Conservation (phyloP, 2,329 filamentous ascomycete genomes). For the Tolypocladium inflatum region DNA sequence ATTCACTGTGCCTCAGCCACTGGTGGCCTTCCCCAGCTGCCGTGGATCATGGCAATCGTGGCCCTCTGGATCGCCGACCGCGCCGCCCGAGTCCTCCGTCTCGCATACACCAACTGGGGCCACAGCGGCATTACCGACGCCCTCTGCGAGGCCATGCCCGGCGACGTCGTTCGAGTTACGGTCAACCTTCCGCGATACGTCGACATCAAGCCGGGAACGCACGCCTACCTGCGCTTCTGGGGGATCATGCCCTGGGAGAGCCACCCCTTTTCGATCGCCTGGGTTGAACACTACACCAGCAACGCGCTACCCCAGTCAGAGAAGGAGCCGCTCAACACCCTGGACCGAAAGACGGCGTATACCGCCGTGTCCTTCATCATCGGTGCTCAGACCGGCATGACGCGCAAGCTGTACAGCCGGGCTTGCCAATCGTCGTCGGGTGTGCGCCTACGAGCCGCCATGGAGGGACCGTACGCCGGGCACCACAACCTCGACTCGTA, state of each 20-base stretch:
- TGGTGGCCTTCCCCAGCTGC: constrained; percentile 59
- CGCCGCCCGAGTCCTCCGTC: constrained; percentile 48
- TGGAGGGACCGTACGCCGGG: constrained; percentile 84
- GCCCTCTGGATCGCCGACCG: constrained; percentile 71
- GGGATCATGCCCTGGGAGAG: constrained; percentile 59
- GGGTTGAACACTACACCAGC: constrained; percentile 49
- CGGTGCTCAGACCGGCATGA: constrained; percentile 81
- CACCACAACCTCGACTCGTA: constrained; percentile 85
- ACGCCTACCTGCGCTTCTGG: constrained; percentile 65
- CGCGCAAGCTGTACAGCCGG: constrained; percentile 66
- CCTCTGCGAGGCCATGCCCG: constrained; percentile 56
- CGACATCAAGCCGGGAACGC: constrained; percentile 58
- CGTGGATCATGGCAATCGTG: constrained; percentile 66
- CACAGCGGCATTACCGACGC: constrained; percentile 51
- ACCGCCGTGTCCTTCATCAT: constrained; percentile 71
- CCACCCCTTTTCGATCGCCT: constrained; percentile 72
- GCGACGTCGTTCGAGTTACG: constrained; percentile 61
- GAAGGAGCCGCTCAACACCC: constrained; percentile 27
- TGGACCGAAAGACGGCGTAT: constrained; percentile 31
- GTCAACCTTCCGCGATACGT: constrained; percentile 59
- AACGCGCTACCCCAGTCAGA: constrained; percentile 29
- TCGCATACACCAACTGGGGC: constrained; percentile 59
- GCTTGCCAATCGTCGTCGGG: constrained; percentile 46
- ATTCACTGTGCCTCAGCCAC: constrained; percentile 64
- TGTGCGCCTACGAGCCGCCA: constrained; percentile 59